Percentiles rank a stretch among this genome's conserved stretches.
These are phyloP conservation scores for Neurospora intermedia DNA, from an alignment of 495 filamentous ascomycete genomes.

Conservation along the genomic window DNA sequence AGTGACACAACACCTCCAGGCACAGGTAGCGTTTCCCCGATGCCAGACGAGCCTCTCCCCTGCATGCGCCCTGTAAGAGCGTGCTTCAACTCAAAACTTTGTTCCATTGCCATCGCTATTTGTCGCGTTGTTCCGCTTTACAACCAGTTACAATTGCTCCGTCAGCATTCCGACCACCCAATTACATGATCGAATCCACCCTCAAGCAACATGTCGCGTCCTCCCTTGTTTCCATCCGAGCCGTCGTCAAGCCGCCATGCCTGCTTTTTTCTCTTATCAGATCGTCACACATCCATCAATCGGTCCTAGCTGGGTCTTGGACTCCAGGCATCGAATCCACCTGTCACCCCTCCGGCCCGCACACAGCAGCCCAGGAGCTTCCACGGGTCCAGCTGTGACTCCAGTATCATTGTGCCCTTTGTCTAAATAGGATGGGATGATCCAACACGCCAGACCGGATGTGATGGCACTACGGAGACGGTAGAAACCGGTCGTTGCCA, in stretches of 20 bases:
- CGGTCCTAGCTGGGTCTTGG: background rate
- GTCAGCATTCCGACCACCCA: constrained; percentile 5
- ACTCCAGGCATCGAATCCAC: background rate
- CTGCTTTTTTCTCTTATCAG: constrained; percentile 6
- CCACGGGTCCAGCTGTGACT: background rate
- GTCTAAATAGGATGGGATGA: background rate
- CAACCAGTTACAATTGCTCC: background rate
- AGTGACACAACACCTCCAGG: constrained; percentile 6
- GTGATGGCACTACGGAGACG: background rate
- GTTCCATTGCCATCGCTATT: background rate
- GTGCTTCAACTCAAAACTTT: background rate
- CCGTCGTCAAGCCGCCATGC: background rate
- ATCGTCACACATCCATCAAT: constrained; percentile 1
- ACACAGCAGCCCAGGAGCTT: background rate
- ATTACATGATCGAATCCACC: constrained; percentile 5
- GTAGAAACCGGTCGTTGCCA: background rate
- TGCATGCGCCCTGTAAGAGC: background rate
- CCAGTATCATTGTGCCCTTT: background rate
- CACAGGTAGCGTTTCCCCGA: background rate
- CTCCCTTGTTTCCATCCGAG: background rate
- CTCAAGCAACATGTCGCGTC: background rate
- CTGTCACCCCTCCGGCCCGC: background rate
- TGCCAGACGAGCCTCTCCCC: background rate
- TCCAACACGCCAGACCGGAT: background rate
- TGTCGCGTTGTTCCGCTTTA: background rate